Evolutionary conservation across 352 stramenopile species (phyloP).

Genomic region (Phytopythium aichiense): DNA sequence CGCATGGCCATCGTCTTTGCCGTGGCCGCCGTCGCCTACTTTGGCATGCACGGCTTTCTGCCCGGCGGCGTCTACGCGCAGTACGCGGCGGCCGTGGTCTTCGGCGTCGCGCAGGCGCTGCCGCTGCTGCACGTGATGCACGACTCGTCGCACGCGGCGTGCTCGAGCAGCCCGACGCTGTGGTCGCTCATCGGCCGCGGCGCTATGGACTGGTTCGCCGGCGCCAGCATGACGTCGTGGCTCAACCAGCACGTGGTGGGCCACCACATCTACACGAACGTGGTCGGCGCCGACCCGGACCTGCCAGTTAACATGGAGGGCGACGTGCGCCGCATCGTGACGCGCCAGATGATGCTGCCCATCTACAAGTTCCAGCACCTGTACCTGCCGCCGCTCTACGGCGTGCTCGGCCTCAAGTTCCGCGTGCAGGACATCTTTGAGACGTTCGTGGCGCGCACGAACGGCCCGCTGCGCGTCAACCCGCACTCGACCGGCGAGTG

Average conservation of each 20-base stretch:
- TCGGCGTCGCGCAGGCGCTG: constrained; percentile 87
- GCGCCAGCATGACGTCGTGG: constrained; percentile 91
- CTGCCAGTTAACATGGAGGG: constrained; percentile 86
- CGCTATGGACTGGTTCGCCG: constrained; percentile 90
- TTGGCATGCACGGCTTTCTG: constrained; percentile 69
- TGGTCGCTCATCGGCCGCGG: constrained; percentile 76
- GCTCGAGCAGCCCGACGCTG: constrained; percentile 69
- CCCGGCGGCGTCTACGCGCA: constrained; percentile 52
- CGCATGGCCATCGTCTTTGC: constrained; percentile 83
- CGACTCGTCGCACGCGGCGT: constrained; percentile 89
- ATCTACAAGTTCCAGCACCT: constrained; percentile 92
- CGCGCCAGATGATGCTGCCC: constrained; percentile 78
- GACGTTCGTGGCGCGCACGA: constrained; percentile 81
- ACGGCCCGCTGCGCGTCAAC: constrained; percentile 91
- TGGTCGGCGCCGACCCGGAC: constrained; percentile 91
- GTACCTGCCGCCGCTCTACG: constrained; percentile 93
- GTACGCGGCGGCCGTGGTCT: constrained; percentile 75
- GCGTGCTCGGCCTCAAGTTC: constrained; percentile 93
- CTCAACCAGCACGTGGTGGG: constrained; percentile 95
- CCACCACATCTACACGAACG: constrained; percentile 96
- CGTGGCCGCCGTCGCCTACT: constrained; percentile 57
- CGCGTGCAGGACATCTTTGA: constrained; percentile 90
- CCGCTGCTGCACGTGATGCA: constrained; percentile 92
- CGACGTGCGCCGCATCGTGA: constrained; percentile 83
- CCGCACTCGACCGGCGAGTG: constrained; percentile 75